A percentile compares a stretch with the other conserved stretches of the same genome.
Conservation (phyloP, 2,329 filamentous ascomycete genomes). For the Lachnellula subtilissima region DNA sequence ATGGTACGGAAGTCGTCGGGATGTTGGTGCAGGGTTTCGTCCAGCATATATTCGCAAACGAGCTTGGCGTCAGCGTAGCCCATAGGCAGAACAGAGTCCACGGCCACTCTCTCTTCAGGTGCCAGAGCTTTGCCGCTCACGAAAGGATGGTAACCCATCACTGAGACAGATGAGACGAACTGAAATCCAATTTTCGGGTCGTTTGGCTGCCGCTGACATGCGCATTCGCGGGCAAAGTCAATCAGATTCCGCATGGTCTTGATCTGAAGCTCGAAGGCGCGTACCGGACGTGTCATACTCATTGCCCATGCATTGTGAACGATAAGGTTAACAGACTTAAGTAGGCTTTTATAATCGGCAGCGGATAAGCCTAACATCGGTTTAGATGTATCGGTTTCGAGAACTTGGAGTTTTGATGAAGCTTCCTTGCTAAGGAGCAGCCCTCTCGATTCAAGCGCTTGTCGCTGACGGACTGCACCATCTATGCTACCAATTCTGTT, state of each 20-base stretch:
- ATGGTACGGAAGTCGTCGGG: conserved; percentile 40
- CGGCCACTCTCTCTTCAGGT: conserved; percentile 38
- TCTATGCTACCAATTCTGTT: conserved; percentile 37
- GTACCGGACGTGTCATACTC: conserved; percentile 37
- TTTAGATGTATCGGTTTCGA: conserved; percentile 39
- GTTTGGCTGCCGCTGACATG: conserved; percentile 16
- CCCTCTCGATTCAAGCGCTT: conserved; percentile 29
- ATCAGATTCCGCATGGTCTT: conserved; percentile 43
- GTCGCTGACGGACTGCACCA: conserved; percentile 31
- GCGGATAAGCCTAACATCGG: conserved; percentile 38
- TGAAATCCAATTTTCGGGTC: conserved; percentile 32
- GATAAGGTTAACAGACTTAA: conserved; percentile 42
- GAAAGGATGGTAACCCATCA: conserved; percentile 32
- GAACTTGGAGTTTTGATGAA: conserved; percentile 35
- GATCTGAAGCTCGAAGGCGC: conserved; percentile 40
- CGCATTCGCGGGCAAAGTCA: conserved; percentile 36
- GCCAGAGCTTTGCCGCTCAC: conserved; percentile 32
- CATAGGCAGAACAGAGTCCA: conserved; percentile 38
- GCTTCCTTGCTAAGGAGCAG: conserved; percentile 20
- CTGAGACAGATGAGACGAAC: conserved; percentile 40
- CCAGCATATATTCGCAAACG: conserved; percentile 46
- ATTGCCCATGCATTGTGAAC: conserved; percentile 50
- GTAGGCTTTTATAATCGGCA: conserved; percentile 36
- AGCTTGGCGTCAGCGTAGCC: conserved; percentile 52
- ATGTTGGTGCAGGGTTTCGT: conserved; percentile 42